Evolutionary conservation across 768 basidiomycete species (phyloP), one percentile per base, ranked within the genome.

Genomic region (Coprinopsis strossmayeri): DNA sequence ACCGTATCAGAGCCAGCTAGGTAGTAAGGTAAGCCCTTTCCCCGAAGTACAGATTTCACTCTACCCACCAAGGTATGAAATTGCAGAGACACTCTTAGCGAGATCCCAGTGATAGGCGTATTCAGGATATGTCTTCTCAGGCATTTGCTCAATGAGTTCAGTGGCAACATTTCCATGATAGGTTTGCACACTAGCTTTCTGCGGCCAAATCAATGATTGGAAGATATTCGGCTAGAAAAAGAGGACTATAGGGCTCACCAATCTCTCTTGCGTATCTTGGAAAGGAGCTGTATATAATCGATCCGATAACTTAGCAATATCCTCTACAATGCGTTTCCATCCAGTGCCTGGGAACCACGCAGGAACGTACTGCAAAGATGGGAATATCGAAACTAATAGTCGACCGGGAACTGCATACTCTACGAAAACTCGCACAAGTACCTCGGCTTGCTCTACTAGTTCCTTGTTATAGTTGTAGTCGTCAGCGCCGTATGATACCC

Each of bases 341-440:
- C 64, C 66, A 5, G 70, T 67, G 0, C 76, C 76, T 21, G 75
- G 74, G 4, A 75, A 28, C 73, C 75, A 77, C 11, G 43, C 32
- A 0, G 66, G 68, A 1, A 67, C 48, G 24, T 65, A 53, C 56
- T 43, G 53, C 57, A 59, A 42, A 7, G 53, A 46, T 3, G 61
- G 63, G 45, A 63, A 56, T 15, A 49, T 60, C 46, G 60, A 59
- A 1, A 66, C 63, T 3, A 67, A 53, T 30, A 61, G 66, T 11
- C 56, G 56, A 4, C 66, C 68, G 0, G 65, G 62, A 10, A 58
- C 49, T 12, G 50, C 54, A 0, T 62, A 61, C 1, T 57, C 55
- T 0, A 57, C 46, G 15, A 55, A 55, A 17, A 57, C 54, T 51
- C 60, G 54, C 1, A 61, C 53, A 15, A 59, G 53, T 27, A 60